Evolutionary conservation across 768 basidiomycete genomes (phyloP), one percentile per base, ranked within the genome.

Genomic region (Suillus brevipes): DNA sequence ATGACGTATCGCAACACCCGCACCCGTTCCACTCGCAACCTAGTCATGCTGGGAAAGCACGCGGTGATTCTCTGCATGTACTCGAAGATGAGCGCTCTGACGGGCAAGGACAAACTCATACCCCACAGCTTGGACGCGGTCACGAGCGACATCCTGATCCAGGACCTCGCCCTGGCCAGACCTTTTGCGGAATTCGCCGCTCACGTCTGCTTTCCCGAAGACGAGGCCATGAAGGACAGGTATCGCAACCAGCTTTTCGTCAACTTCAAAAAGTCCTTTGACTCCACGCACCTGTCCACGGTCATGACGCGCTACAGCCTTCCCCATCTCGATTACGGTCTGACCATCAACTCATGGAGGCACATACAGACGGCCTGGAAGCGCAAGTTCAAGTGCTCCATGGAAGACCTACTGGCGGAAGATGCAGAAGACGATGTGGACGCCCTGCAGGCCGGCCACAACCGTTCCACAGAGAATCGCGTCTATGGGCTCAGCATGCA

Each of bases 401-500:
- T 2, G 7, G 37, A 62, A 1, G 67, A 64, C 0, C 13, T 65
- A 2, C n/a, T 66, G 3, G 40, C 65, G 14, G 64, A 67, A 1
- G 63, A 70, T 2, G 55, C 61, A 0, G 43, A 28, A 3, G 69
- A 72, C 1, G 65, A 70, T 0, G 40, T 74, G 0, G 65, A 71
- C 16, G 70, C 74, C 0, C 65, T 73, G 2, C 77, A 78, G 65
- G 66, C 66, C 25, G 74, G 74, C 0, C 77, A 79, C 59, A 66
- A 50, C 10, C 23, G 58, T 0, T 31, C 53, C 1, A 74, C 70
- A 0, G 76, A 78, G 40, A 73, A 74, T 36, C n/a, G 61, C 0
- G 42, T 74, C 1, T 78, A 79, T 68, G 77, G 76, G 0, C 52
- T 78, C 0, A 73, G 71, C n/a, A 60, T 68, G 0, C 70, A 76